Evolutionary conservation across 2,329 filamentous ascomycete species (phyloP).

Genomic region (Ophiocordyceps camponoti-saundersi): DNA sequence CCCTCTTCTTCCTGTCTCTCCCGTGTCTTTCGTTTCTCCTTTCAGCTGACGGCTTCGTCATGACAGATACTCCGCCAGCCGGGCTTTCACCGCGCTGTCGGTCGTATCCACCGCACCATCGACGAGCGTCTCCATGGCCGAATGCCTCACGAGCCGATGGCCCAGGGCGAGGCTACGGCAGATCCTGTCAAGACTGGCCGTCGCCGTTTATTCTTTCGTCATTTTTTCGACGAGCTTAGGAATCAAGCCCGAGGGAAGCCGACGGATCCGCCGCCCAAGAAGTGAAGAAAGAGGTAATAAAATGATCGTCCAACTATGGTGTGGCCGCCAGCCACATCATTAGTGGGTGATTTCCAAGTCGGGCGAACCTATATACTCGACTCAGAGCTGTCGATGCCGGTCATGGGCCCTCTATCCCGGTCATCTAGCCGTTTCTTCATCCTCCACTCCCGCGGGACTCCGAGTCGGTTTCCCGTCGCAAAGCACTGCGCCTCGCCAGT

Average conservation of each 20-base stretch:
- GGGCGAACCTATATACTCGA: too few relatives aligned
- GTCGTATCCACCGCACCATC: slow-evolving; percentile 31
- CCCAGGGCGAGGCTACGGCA: slow-evolving; percentile 31
- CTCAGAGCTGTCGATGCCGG: too few relatives aligned
- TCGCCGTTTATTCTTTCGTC: slow-evolving; percentile 20
- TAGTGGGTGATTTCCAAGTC: too few relatives aligned
- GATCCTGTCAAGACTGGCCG: slow-evolving; percentile 13
- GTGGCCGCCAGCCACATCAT: too few relatives aligned
- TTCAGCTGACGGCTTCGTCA: not conserved
- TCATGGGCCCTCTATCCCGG: too few relatives aligned
- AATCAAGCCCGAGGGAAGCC: slow-evolving; percentile 31
- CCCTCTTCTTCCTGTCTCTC: too few relatives aligned
- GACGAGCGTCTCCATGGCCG: slow-evolving; percentile 31
- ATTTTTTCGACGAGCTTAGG: slow-evolving; percentile 33
- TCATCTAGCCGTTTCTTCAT: too few relatives aligned
- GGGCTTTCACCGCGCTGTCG: slow-evolving; percentile 33
- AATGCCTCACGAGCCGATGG: slow-evolving; percentile 31
- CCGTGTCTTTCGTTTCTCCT: too few relatives aligned
- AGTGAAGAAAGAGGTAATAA: slow-evolving; percentile 1
- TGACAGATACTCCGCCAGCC: slow-evolving; percentile 30
- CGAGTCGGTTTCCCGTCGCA: too few relatives aligned
- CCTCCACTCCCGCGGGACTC: too few relatives aligned
- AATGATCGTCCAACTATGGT: too few relatives aligned
- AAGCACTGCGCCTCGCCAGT: too few relatives aligned
- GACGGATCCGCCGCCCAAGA: slow-evolving; percentile 16